phyloP scores from a whole-genome alignment of 176 grass and related monocot species.

The Triticum urartu region DNA sequence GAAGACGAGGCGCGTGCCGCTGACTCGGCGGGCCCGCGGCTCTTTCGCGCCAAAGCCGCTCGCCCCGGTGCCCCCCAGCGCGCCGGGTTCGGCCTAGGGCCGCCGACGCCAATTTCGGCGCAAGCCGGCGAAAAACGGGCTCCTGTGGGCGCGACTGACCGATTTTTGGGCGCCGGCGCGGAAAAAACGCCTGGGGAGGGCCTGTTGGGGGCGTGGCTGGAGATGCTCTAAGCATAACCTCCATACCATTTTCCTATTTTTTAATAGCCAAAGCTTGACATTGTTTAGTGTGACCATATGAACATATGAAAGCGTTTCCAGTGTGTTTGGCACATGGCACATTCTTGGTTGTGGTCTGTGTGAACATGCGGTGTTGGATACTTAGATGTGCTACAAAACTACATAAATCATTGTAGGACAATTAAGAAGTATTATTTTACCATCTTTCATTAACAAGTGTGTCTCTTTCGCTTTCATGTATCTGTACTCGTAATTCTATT shows the following conservation, averaged over 20 bases:
- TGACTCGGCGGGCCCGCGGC: too few species aligned
- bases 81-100: too few species aligned
- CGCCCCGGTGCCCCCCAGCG: too few species aligned
- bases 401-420: not conserved
- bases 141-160: too few species aligned
- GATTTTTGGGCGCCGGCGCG: too few species aligned
- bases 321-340: not conserved
- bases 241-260: not conserved
- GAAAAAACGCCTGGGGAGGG: too few species aligned
- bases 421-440: not conserved
- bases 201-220: too few species aligned
- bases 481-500: slow-evolving; percentile 15
- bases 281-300: not conserved
- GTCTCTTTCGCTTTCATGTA: not conserved
- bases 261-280: not conserved
- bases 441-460: not conserved
- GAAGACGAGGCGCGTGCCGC: too few species aligned
- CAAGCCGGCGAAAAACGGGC: too few species aligned
- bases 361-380: not conserved
- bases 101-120: too few species aligned
- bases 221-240: not conserved
- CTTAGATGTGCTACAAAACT: not conserved
- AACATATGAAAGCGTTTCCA: not conserved
- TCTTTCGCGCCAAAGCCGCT: too few species aligned
- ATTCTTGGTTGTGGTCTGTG: not conserved